Percentiles rank a stretch among this genome's conserved stretches.
phyloP scores from a whole-genome alignment of 441 rosid species.

The Sinapis alba region DNA sequence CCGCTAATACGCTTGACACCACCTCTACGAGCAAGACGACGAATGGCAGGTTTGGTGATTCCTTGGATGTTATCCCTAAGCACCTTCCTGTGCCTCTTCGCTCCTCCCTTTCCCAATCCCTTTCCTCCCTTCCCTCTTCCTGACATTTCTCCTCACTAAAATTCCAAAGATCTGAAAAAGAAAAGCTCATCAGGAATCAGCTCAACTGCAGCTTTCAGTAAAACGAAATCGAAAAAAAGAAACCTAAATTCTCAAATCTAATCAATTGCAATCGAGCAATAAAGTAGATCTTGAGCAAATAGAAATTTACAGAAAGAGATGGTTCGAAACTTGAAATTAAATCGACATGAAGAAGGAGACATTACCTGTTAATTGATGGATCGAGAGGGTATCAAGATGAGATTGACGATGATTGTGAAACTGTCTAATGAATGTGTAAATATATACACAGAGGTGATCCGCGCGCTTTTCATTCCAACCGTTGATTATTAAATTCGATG shows the following conservation, averaged over 20 bases:
- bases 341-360: no score
- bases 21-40: constrained; percentile 41
- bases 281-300: no score
- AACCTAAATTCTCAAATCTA: background rate
- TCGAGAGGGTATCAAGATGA: background rate
- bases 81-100: constrained; percentile 41
- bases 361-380: background rate
- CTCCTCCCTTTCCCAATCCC: constrained; percentile 43
- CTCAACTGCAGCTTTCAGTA: background rate
- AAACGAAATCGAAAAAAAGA: background rate
- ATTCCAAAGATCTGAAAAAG: background rate
- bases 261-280: background rate
- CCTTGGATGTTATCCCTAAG: constrained; percentile 41
- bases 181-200: background rate
- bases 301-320: no score
- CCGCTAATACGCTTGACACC: constrained; percentile 41
- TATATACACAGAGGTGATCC: constrained; percentile 16
- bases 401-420: no score
- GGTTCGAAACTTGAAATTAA: no score
- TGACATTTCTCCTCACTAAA: constrained; percentile 1
- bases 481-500: constrained; percentile 21
- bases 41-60: constrained; percentile 38
- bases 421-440: background rate
- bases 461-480: background rate
- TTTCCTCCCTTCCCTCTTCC: constrained; percentile 46